phyloP scores from a whole-genome alignment of 2,329 filamentous ascomycete species.

The Aspergillus pseudotamarii region DNA sequence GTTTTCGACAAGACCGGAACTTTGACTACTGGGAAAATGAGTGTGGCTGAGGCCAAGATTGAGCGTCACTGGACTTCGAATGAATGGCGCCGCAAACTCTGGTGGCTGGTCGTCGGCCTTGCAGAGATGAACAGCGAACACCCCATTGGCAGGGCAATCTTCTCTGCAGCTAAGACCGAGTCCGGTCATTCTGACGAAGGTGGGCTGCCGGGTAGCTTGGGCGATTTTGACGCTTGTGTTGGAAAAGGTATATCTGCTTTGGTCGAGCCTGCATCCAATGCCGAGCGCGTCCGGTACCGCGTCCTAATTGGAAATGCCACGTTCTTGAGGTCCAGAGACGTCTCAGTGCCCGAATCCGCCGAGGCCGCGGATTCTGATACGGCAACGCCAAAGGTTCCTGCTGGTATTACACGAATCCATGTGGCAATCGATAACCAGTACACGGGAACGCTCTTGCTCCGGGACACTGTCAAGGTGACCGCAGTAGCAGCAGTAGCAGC shows the following conservation, averaged over 20 bases:
- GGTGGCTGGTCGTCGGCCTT: conserved; percentile 97
- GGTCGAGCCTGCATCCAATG: conserved; percentile 73
- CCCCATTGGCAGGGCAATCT: conserved; percentile 87
- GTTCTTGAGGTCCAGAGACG: conserved; percentile 72
- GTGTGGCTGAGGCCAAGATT: conserved; percentile 72
- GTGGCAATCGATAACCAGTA: conserved; percentile 83
- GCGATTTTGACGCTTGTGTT: conserved; percentile 80
- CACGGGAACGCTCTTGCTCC: conserved; percentile 78
- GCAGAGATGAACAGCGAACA: conserved; percentile 96
- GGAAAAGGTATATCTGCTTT: conserved; percentile 82
- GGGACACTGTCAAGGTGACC: conserved; percentile 88
- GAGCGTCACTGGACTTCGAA: conserved; percentile 69
- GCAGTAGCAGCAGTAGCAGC: conserved; percentile 80
- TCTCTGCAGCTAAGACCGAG: conserved; percentile 72
- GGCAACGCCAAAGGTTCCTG: conserved; percentile 38
- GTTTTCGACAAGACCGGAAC: conserved; percentile 97
- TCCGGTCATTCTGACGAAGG: conserved; percentile 73
- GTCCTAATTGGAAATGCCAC: conserved; percentile 82
- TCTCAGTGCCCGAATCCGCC: conserved; percentile 52
- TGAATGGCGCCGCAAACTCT: conserved; percentile 71
- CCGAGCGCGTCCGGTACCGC: conserved; percentile 71
- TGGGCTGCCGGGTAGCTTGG: conserved; percentile 78
- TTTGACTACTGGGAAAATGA: conserved; percentile 94
- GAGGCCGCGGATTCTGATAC: conserved; percentile 36
- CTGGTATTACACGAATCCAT: conserved; percentile 88